Evolutionary conservation across 169 alveolate genomes (phyloP).

Genomic region (Plasmodium ovale): DNA sequence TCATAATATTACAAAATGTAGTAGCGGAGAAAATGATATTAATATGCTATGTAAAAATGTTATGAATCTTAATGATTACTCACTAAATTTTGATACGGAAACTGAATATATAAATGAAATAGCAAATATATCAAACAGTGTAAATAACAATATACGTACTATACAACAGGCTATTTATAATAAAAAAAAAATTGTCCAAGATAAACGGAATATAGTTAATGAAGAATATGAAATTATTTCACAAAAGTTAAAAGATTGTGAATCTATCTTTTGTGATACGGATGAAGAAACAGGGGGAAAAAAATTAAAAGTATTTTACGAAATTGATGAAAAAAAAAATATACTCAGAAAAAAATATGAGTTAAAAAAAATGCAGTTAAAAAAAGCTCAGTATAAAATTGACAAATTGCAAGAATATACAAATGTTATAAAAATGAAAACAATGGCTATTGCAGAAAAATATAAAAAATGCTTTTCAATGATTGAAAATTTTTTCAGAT

Average conservation of each 20-base stretch:
- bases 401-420: slow-evolving; percentile 66
- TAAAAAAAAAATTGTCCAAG: slow-evolving; percentile 62
- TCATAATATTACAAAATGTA: slow-evolving; percentile 39
- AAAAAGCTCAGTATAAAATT: slow-evolving; percentile 49
- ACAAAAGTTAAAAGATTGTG: slow-evolving; percentile 68
- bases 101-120: slow-evolving; percentile 33
- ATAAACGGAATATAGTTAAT: slow-evolving; percentile 44
- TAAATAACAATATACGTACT: slow-evolving; percentile 25
- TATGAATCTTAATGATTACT: slow-evolving; percentile 28
- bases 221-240: slow-evolving; percentile 62
- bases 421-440: slow-evolving; percentile 40
- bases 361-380: slow-evolving; percentile 46
- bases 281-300: slow-evolving; percentile 56
- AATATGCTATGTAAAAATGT: slow-evolving; percentile 17
- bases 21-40: slow-evolving; percentile 38
- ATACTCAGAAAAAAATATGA: slow-evolving; percentile 41
- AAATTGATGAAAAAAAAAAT: slow-evolving; percentile 69
- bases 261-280: slow-evolving; percentile 55
- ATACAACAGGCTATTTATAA: slow-evolving; percentile 29
- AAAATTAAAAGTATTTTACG: slow-evolving; percentile 54
- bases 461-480: slow-evolving; percentile 43
- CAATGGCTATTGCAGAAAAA: slow-evolving; percentile 40
- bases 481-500: slow-evolving; percentile 47
- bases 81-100: slow-evolving; percentile 18
- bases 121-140: slow-evolving; percentile 3